phyloP scores from a whole-genome alignment of 2,329 filamentous ascomycete genomes.

The Daldinia sp. region DNA sequence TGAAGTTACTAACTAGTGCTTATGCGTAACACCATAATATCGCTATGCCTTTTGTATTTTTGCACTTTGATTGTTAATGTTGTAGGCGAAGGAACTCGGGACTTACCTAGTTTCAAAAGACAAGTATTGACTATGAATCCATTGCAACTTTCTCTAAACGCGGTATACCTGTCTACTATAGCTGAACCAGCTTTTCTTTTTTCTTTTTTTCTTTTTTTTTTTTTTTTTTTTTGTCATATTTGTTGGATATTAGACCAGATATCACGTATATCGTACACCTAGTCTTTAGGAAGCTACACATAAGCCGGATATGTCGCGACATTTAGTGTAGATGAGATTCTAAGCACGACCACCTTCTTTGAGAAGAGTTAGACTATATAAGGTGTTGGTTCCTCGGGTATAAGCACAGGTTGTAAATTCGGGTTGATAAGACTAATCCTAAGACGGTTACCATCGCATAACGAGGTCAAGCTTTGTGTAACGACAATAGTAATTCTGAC shows the following conservation, averaged over 20 bases:
- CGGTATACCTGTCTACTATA: neutral
- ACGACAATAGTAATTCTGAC: neutral
- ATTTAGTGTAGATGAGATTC: neutral
- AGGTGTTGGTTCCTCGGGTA: neutral
- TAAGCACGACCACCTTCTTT: neutral
- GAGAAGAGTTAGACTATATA: neutral
- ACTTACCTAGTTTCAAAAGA: neutral
- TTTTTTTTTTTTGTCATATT: neutral
- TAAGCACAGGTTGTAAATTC: neutral
- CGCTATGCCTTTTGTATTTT: neutral
- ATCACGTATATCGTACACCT: neutral
- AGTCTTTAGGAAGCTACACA: neutral
- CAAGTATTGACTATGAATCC: neutral
- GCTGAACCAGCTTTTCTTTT: neutral
- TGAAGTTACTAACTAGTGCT: neutral
- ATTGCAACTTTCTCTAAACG: neutral
- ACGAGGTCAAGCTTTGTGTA: conserved; percentile 3
- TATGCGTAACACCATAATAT: neutral
- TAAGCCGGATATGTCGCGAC: neutral
- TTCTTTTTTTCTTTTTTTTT: too few species aligned
- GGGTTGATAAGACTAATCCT: conserved; percentile 1
- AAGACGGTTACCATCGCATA: conserved; percentile 1
- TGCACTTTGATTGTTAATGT: neutral
- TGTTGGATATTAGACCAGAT: neutral
- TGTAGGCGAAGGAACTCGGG: neutral